These are phyloP conservation scores for Fusarium temperatum DNA, from an alignment of 2,329 filamentous ascomycete species.

Conservation along the genomic window DNA sequence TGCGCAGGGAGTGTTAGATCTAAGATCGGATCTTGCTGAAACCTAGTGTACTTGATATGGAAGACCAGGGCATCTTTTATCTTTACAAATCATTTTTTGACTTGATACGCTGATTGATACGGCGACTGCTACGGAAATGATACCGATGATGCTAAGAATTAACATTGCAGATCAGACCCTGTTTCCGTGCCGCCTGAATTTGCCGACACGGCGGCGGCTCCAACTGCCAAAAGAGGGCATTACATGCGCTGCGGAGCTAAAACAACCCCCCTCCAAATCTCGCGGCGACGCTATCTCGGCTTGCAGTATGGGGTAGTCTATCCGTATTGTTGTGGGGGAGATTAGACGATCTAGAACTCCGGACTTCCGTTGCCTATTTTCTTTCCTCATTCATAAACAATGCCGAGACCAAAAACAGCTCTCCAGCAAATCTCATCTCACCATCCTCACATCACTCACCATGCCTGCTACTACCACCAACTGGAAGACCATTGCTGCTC, in stretches of 20 bases:
- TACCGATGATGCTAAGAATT: background rate
- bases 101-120: background rate
- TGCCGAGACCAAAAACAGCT: background rate
- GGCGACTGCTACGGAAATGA: background rate
- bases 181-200: background rate
- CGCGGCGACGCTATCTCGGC: background rate
- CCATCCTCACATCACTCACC: background rate
- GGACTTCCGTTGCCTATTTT: background rate
- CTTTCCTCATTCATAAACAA: background rate
- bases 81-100: background rate
- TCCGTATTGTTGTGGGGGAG: conserved; percentile 4
- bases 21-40: background rate
- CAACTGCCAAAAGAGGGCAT: background rate
- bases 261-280: background rate
- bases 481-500: conserved; percentile 33
- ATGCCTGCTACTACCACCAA: conserved; percentile 26
- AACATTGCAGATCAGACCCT: background rate
- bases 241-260: background rate
- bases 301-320: background rate
- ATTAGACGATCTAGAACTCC: background rate
- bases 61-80: conserved; percentile 7
- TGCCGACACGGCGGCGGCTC: background rate
- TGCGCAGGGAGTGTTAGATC: background rate
- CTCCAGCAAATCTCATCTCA: background rate
- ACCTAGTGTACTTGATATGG: background rate